Evolutionary conservation across 1,139 yeast species (phyloP).

Genomic region (Nadsonia commutata): DNA sequence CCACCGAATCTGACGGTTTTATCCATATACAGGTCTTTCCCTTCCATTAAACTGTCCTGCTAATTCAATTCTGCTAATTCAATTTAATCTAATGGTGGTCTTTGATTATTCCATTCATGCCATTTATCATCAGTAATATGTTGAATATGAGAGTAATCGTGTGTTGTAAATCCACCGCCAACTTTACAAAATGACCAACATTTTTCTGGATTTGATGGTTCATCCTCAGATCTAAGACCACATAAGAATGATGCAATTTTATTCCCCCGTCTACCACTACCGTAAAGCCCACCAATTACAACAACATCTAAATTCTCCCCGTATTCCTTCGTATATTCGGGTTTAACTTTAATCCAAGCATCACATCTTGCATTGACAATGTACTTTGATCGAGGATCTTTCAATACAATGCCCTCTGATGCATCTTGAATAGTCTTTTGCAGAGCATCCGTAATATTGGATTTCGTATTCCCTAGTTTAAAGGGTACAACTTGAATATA

Average conservation of each 20-base stretch:
- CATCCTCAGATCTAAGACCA: slow-evolving; percentile 39
- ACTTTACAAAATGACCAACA: slow-evolving; percentile 60
- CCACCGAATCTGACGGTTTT: slow-evolving; percentile 59
- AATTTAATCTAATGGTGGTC: slow-evolving; percentile 27
- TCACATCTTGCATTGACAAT: slow-evolving; percentile 42
- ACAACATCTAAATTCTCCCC: slow-evolving; percentile 76
- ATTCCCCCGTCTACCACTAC: slow-evolving; percentile 34
- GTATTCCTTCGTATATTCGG: slow-evolving; percentile 74
- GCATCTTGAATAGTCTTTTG: slow-evolving; percentile 40
- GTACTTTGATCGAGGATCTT: slow-evolving; percentile 48
- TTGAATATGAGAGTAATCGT: slow-evolving; percentile 46
- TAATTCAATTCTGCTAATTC: slow-evolving; percentile 57
- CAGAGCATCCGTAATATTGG: slow-evolving; percentile 43
- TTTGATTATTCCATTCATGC: slow-evolving; percentile 29
- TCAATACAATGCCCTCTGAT: slow-evolving; percentile 75
- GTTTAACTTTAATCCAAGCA: slow-evolving; percentile 78
- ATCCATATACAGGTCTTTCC: slow-evolving; percentile 63
- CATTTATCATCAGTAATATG: slow-evolving; percentile 47
- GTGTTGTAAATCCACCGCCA: slow-evolving; percentile 67
- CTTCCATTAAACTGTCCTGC: slow-evolving; percentile 27
- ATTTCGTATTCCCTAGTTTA: slow-evolving; percentile 30
- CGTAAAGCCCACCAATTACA: slow-evolving; percentile 65
- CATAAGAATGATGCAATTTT: slow-evolving; percentile 49
- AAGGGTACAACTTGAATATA: slow-evolving; percentile 43
- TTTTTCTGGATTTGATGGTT: slow-evolving; percentile 10